phyloP scores from a whole-genome alignment of 495 filamentous ascomycete genomes.

The Xylaria intraflava region DNA sequence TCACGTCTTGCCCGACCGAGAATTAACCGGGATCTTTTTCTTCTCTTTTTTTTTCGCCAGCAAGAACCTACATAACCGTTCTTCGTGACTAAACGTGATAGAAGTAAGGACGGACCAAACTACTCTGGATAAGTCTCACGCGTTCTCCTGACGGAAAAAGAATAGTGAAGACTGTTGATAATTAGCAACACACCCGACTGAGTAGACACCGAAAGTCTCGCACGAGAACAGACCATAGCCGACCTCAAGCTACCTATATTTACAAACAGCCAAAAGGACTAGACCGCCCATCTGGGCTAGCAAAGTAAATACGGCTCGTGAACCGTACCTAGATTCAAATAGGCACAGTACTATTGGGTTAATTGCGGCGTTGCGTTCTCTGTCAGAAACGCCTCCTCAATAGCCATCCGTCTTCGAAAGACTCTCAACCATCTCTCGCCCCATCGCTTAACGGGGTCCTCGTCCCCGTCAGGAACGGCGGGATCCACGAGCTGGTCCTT shows the following conservation, averaged over 20 bases:
- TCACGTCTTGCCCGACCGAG: no score
- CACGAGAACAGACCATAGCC: no score
- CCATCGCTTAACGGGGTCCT: slow-evolving; percentile 70
- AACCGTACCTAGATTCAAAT: background rate
- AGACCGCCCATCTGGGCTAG: background rate
- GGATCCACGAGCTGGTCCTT: slow-evolving; percentile 63
- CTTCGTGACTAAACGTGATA: no score
- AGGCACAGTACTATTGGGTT: background rate
- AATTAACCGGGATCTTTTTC: no score
- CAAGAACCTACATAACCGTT: no score
- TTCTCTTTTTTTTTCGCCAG: no score
- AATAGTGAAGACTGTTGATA: no score
- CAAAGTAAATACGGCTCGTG: background rate
- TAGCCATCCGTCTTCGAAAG: slow-evolving; percentile 70
- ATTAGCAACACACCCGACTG: no score
- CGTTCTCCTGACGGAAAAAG: no score
- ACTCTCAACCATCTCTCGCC: slow-evolving; percentile 79
- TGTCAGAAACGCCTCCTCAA: slow-evolving; percentile 64
- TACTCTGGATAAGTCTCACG: no score
- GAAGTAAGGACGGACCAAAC: no score
- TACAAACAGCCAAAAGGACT: background rate
- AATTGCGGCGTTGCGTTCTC: slow-evolving; percentile 29
- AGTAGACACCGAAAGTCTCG: no score
- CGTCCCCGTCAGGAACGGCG: slow-evolving; percentile 38
- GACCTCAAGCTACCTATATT: background rate